Base-by-base conservation (phyloP, 108 stramenopile genomes). In the Fistulifera pelliculosa region DNA sequence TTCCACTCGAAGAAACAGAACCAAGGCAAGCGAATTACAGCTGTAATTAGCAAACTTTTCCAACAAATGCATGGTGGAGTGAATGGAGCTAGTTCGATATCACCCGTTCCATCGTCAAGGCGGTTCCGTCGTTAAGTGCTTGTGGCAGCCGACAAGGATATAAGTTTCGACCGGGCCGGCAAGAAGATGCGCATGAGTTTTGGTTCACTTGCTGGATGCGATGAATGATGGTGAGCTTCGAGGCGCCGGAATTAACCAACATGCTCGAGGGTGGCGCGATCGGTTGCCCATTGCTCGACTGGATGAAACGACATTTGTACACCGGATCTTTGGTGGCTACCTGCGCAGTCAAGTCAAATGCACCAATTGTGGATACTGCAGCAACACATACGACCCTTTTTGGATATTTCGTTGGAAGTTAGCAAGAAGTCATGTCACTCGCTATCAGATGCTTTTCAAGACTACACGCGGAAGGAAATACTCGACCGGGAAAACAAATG, bases 101-200 rank as follows among this genome's bases (percentile, higher is more conserved):
- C 81, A 6, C 94, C 94, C 67, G 71, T 51, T 31, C 49, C 1
- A 76, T 98, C 35, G 82, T 89, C 52, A 62, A 65, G 28, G 71
- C 66, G 35, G 62, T 98, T 14, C 74, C 79, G 15, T 57, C 52
- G 28, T 69, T 92, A 41, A 75, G 70, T 38, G 58, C 51, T 40
- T 50, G 60, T 25, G 76, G 75, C 4, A 72, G 68, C 41, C 60
- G 70, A 38, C 73, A 69, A 48, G 78, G 82, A 1, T 79, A 81
- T 54, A 83, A 88, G 49, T 96, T 98, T 61, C 76, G 94, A 47
- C 81, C 75, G 15, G 94, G 92, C 11, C 62, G 95, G 31, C 95
- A 99, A 73, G 95, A 99, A 68, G 98, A 99, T 70, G 92, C 95
- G 5, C 98, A 99, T 68, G 98, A 99, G 65, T 94, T 96, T 70